Conservation (phyloP, 2,329 filamentous ascomycete genomes). For the Escovopsis sp. region DNA sequence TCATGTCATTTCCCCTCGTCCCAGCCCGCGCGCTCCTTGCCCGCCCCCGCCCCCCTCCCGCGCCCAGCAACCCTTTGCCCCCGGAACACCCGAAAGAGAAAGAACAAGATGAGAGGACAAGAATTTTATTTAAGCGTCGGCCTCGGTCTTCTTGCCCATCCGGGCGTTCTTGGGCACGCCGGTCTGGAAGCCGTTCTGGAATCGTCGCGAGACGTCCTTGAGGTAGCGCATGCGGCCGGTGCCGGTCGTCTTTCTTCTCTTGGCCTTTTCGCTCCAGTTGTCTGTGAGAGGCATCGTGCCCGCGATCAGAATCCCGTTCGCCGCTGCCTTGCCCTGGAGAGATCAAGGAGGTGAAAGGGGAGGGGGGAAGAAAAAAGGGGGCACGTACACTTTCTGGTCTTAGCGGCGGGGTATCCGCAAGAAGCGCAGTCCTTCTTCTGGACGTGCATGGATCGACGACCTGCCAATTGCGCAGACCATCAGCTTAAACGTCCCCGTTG, state of each 20-base stretch:
- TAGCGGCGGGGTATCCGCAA: slow-evolving; percentile 95
- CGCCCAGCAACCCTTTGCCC: no score
- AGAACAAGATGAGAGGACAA: not conserved
- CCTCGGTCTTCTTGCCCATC: slow-evolving; percentile 17
- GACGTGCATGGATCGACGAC: slow-evolving; percentile 94
- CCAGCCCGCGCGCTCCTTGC: no score
- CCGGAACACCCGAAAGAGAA: not conserved
- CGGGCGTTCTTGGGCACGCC: slow-evolving; percentile 75
- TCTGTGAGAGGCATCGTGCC: slow-evolving; percentile 34
- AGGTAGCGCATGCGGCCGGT: slow-evolving; percentile 93
- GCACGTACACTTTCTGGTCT: slow-evolving; percentile 96
- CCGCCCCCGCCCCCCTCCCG: no score
- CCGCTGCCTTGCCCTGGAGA: no score
- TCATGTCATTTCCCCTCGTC: no score
- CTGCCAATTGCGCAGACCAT: slow-evolving; percentile 28
- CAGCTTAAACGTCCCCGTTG: slow-evolving; percentile 1
- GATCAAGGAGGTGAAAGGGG: no score
- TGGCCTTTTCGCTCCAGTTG: slow-evolving; percentile 99
- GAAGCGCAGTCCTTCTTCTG: slow-evolving; percentile 96
- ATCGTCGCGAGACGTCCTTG: slow-evolving; percentile 80
- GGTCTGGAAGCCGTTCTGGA: slow-evolving; percentile 95
- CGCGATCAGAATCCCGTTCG: no score
- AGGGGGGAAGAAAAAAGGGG: not conserved
- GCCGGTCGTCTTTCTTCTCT: slow-evolving; percentile 98
- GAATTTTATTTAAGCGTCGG: slow-evolving; percentile 17